Evolutionary conservation across 148 eudicot genomes (phyloP).

Genomic region (Oxyria digyna): DNA sequence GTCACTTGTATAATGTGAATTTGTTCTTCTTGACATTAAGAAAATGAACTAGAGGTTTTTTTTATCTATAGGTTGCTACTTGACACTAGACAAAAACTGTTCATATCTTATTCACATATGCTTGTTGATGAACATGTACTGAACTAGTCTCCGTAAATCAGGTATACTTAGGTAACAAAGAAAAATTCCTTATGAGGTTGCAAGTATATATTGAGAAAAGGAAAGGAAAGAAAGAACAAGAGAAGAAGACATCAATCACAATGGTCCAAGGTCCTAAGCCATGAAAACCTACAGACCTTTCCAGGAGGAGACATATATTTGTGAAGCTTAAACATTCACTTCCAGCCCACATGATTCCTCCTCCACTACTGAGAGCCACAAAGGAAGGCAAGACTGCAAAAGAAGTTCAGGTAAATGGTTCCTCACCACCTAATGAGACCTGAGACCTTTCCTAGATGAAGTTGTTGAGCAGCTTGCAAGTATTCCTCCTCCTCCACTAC

Average conservation of each 20-base stretch:
- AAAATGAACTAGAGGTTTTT: too few species aligned
- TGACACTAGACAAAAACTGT: too few species aligned
- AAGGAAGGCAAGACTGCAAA: constrained; percentile 14
- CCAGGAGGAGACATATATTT: constrained; percentile 81
- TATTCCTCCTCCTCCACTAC: too few species aligned
- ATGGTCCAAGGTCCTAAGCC: constrained; percentile 96
- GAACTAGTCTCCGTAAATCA: constrained; percentile 12
- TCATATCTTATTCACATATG: too few species aligned
- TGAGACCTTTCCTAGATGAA: constrained; percentile 33
- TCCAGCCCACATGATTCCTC: constrained; percentile 77
- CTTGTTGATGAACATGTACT: too few species aligned
- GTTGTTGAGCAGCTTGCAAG: constrained; percentile 35
- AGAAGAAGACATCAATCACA: constrained; percentile 76
- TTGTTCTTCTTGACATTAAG: too few species aligned
- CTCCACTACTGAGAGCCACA: constrained; percentile 47
- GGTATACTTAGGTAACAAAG: constrained; percentile 60
- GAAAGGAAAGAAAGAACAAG: constrained; percentile 85
- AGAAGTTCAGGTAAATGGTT: constrained; percentile 18
- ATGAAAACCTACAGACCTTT: constrained; percentile 91
- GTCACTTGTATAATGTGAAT: too few species aligned
- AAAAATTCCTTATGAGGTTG: constrained; percentile 83
- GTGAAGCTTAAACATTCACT: constrained; percentile 87
- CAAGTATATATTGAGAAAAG: constrained; percentile 78
- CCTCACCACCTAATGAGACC: constrained; percentile 13
- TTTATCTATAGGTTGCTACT: too few species aligned